Percentiles rank a stretch among this genome's conserved stretches.
phyloP scores from a whole-genome alignment of 176 grass and related monocot genomes.

The Dendrocalamus sinicus region DNA sequence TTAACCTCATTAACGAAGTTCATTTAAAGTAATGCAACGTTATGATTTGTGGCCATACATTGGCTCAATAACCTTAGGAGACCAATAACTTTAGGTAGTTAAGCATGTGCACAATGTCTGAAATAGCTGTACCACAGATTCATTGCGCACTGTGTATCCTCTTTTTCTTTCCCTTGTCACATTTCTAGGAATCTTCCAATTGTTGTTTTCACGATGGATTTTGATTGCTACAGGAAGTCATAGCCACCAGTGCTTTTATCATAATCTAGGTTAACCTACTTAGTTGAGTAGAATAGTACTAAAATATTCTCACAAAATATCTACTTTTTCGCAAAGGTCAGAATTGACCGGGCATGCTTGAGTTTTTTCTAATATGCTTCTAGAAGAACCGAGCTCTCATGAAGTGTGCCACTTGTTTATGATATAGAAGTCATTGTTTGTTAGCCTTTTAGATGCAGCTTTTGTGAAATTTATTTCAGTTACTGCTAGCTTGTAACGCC shows the following conservation, averaged over 20 bases:
- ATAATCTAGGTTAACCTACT: conserved; percentile 3
- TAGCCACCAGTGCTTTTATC: not conserved
- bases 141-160: conserved; percentile 4
- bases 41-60: conserved; percentile 24
- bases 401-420: conserved; percentile 16
- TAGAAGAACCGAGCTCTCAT: conserved; percentile 13
- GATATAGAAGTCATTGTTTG: conserved; percentile 11
- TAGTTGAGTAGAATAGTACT: conserved; percentile 26
- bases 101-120: conserved; percentile 42
- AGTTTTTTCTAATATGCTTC: not conserved
- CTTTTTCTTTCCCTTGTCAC: conserved; percentile 19
- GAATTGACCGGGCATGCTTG: not conserved
- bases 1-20: conserved; percentile 27
- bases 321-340: not conserved
- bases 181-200: conserved; percentile 48
- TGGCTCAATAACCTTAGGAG: conserved; percentile 16
- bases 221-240: conserved; percentile 23
- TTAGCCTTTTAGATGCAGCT: conserved; percentile 36
- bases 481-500: no score
- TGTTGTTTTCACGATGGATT: conserved; percentile 20
- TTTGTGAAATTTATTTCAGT: conserved; percentile 33
- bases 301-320: conserved; percentile 22
- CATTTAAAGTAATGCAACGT: conserved; percentile 38
- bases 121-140: conserved; percentile 38
- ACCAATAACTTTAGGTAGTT: conserved; percentile 39